Evolutionary conservation across 768 basidiomycete genomes (phyloP).

Genomic region (Boletus speciosus): DNA sequence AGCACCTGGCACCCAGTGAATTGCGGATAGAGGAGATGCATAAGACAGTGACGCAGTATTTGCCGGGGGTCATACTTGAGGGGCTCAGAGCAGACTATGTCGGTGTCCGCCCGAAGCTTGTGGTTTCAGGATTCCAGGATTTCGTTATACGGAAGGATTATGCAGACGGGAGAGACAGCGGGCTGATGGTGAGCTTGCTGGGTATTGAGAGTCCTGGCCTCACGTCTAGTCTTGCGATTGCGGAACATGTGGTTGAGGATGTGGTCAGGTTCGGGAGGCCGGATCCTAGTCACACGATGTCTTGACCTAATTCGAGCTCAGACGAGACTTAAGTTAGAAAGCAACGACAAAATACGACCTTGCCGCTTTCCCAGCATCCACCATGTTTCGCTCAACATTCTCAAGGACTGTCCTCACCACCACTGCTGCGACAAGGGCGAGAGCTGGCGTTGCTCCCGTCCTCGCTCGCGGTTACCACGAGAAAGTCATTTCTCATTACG

Average conservation of each 20-base stretch:
- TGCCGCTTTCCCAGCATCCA: constrained; percentile 32
- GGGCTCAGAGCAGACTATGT: constrained; percentile 79
- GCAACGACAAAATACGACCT: not conserved
- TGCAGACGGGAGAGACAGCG: constrained; percentile 35
- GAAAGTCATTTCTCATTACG: constrained; percentile 97
- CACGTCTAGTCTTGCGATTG: constrained; percentile 84
- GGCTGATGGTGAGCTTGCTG: constrained; percentile 71
- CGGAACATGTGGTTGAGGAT: constrained; percentile 72
- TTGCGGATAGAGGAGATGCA: constrained; percentile 64
- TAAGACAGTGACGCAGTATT: constrained; percentile 65
- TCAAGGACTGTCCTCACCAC: constrained; percentile 46
- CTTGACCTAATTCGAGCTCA: constrained; percentile 22
- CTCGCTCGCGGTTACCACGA: constrained; percentile 81
- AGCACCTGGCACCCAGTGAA: constrained; percentile 60
- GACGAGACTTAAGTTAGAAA: constrained; percentile 7
- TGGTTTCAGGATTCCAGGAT: constrained; percentile 80
- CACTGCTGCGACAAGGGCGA: constrained; percentile 43
- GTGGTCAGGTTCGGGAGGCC: constrained; percentile 23
- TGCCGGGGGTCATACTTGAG: constrained; percentile 57
- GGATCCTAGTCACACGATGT: not conserved
- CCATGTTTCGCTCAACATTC: constrained; percentile 70
- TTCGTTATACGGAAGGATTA: constrained; percentile 72
- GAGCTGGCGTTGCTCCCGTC: constrained; percentile 44
- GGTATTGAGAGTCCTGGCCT: constrained; percentile 94
- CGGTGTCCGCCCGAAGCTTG: constrained; percentile 86